A percentile compares a stretch with the other conserved stretches of the same genome.
Evolutionary conservation across 208 protist genomes (phyloP).

Genomic region (Trypanosomatidae sp.): DNA sequence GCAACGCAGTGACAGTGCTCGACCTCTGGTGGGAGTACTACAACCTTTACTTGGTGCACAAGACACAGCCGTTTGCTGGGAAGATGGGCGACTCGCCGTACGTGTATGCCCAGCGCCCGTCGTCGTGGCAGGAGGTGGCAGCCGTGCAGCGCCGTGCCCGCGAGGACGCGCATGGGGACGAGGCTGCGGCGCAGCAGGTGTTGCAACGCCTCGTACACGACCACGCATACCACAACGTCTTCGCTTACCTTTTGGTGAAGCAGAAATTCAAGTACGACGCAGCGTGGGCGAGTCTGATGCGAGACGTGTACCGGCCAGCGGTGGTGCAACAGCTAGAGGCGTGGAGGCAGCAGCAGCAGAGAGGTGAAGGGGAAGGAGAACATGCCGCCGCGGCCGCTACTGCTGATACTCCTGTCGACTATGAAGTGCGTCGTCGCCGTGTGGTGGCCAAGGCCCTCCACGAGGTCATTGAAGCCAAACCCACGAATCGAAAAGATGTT

Average conservation of each 20-base stretch:
- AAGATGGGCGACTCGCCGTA: conserved; percentile 38
- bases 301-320: conserved; percentile 42
- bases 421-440: conserved; percentile 5
- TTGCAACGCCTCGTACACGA: conserved; percentile 50
- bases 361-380: not conserved
- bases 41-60: conserved; percentile 49
- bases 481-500: conserved; percentile 1
- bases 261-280: conserved; percentile 61
- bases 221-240: conserved; percentile 49
- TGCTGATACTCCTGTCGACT: too few relatives aligned
- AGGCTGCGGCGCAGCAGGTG: conserved; percentile 15
- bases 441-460: conserved; percentile 10
- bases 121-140: conserved; percentile 45
- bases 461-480: conserved; percentile 6
- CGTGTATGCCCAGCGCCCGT: conserved; percentile 22
- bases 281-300: conserved; percentile 62
- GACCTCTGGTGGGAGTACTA: conserved; percentile 81
- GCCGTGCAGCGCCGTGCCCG: conserved; percentile 20
- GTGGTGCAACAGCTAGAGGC: conserved; percentile 9
- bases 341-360: not conserved
- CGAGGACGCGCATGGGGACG: conserved; percentile 19
- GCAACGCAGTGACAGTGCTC: conserved; percentile 37
- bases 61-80: conserved; percentile 49
- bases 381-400: too few relatives aligned
- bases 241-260: conserved; percentile 40